Evolutionary conservation across 805 yeast species (phyloP), one percentile per base, ranked within the genome.

Genomic region (Cyberlindnera euphorbiae): DNA sequence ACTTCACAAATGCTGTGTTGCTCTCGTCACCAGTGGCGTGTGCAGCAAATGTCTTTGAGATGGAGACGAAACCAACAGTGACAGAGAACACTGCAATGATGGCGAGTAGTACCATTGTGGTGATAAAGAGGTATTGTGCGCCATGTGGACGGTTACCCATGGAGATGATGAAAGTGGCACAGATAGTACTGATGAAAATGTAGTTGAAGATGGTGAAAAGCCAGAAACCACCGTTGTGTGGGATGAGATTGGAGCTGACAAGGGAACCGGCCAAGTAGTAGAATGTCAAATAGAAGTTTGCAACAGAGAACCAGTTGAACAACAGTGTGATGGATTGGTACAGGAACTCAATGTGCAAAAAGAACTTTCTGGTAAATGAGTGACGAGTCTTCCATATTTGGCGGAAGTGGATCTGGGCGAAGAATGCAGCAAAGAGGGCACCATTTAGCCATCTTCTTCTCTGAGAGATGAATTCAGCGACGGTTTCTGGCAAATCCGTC

Each of bases 61-160:
- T 85, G 60, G 86, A 90, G 50, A 77, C 80, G 44, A 93, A 67
- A 16, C 97, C 97, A 45, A 88, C 82, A 29, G 79, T 65, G 37
- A 89, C 66, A 0, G 96, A 83, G 59, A 86, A 93, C 1, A 77
- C 60, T 0, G 96, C 88, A 56, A 96, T 84, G 19, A 85, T 43
- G 0, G 90, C 81, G 42, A 93, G 63, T 28, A 87, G 60, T 2
- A 80, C 65, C 62, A 93, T 85, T 23, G 89, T 72, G 0, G 72
- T 62, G 52, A 85, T 69, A 62, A 88, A 93, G 33, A 90, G 61
- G 35, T 74, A 79, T 39, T 79, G 80, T 0, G 96, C 90, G 23
- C 98, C 98, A 51, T 93, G 97, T 3, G 99, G 99, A 53, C 97
- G 74, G 56, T 93, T 93, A 46, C 99, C 99, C 75, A 93, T 83